A percentile compares a stretch with the other conserved stretches of the same genome.
These are phyloP conservation scores for Sarocladium oryzae DNA, from an alignment of 2,329 filamentous ascomycete species.

Conservation along the genomic window DNA sequence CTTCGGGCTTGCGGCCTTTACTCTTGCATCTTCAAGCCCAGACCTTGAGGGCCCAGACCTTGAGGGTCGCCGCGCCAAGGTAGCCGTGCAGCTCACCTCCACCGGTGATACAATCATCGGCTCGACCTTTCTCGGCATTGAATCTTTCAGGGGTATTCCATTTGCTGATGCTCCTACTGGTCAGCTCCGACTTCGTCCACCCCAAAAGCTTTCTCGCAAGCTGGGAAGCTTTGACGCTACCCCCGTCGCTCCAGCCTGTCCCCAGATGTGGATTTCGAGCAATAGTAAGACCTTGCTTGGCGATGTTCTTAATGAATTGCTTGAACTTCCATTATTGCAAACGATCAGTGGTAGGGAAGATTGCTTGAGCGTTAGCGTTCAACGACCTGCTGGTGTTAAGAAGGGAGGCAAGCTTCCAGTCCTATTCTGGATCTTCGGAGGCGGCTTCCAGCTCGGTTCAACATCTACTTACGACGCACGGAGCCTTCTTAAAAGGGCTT, in stretches of 20 bases:
- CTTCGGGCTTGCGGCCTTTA: no score
- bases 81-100: no score
- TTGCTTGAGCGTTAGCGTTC: slow-evolving; percentile 43
- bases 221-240: slow-evolving; percentile 58
- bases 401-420: slow-evolving; percentile 43
- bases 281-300: slow-evolving; percentile 25
- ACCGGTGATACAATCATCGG: no score
- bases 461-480: slow-evolving; percentile 31
- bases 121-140: slow-evolving; percentile 34
- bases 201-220: slow-evolving; percentile 47
- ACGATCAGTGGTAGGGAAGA: slow-evolving; percentile 45
- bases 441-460: slow-evolving; percentile 32
- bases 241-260: slow-evolving; percentile 55
- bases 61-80: no score
- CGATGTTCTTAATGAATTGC: no score
- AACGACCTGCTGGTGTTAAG: slow-evolving; percentile 36
- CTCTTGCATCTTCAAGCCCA: no score
- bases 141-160: slow-evolving; percentile 68
- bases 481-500: slow-evolving; percentile 24
- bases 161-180: slow-evolving; percentile 66
- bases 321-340: no score
- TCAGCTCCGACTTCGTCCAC: slow-evolving; percentile 60
- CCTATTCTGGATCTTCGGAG: slow-evolving; percentile 52
- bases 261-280: slow-evolving; percentile 53
- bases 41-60: no score